A percentile compares a stretch with the other conserved stretches of the same genome.
phyloP scores from a whole-genome alignment of 2,329 filamentous ascomycete genomes.

The Trichophyton mentagrophytes region DNA sequence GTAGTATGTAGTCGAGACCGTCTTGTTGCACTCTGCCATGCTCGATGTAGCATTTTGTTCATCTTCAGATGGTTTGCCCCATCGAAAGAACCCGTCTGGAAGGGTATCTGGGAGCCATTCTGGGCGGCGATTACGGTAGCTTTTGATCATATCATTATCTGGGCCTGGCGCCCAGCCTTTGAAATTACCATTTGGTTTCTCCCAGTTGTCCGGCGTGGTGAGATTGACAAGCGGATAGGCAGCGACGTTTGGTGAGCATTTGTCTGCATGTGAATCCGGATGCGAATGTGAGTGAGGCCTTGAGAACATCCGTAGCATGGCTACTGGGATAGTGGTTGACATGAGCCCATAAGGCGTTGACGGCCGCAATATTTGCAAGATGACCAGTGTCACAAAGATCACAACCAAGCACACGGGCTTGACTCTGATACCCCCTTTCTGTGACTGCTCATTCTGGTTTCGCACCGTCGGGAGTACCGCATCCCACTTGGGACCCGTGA shows the following conservation, averaged over 20 bases:
- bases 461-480: conserved; percentile 11
- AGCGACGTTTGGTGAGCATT: conserved; percentile 10
- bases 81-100: conserved; percentile 20
- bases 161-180: conserved; percentile 21
- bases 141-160: conserved; percentile 8
- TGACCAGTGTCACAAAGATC: conserved; percentile 6
- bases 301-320: conserved; percentile 16
- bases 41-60: conserved; percentile 1
- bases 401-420: conserved; percentile 15
- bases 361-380: conserved; percentile 18
- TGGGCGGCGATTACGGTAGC: conserved; percentile 10
- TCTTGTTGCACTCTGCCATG: not conserved
- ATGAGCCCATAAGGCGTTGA: conserved; percentile 22
- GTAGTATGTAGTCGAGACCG: conserved; percentile 8
- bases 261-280: not conserved
- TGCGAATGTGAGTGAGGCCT: not conserved
- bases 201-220: conserved; percentile 19
- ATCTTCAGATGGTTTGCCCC: conserved; percentile 9
- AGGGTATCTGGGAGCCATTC: conserved; percentile 17
- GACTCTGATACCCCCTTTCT: conserved; percentile 9
- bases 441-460: conserved; percentile 2
- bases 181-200: conserved; percentile 17
- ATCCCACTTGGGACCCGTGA: conserved; percentile 12
- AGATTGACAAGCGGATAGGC: conserved; percentile 19
- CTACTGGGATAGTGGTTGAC: conserved; percentile 21